Evolutionary conservation across 768 basidiomycete genomes (phyloP).

Genomic region (Exsudoporus frostii): DNA sequence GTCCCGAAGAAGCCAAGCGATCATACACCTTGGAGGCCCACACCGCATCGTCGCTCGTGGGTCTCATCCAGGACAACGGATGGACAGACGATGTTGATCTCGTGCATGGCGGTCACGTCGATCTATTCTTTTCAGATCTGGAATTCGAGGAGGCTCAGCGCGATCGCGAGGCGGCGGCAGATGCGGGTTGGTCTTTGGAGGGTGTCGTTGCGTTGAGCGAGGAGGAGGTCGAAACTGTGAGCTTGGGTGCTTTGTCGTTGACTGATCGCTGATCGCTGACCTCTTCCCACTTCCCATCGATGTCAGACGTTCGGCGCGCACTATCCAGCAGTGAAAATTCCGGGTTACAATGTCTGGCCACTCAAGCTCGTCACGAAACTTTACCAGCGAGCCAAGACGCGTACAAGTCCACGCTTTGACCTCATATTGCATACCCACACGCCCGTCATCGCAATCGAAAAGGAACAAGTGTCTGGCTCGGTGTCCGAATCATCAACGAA

Average conservation of each 20-base stretch:
- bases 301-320: conserved; percentile 34
- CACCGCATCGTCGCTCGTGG: conserved; percentile 46
- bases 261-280: not conserved
- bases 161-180: conserved; percentile 53
- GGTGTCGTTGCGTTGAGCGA: conserved; percentile 45
- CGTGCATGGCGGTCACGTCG: conserved; percentile 52
- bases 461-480: not conserved
- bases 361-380: conserved; percentile 75
- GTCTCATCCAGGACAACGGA: conserved; percentile 43
- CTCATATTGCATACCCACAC: conserved; percentile 71
- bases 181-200: conserved; percentile 48
- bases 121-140: conserved; percentile 45
- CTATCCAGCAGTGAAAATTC: conserved; percentile 50
- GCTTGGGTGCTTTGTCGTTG: not conserved
- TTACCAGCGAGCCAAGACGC: conserved; percentile 42
- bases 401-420: conserved; percentile 30
- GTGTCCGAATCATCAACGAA: not conserved
- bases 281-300: too few relatives aligned
- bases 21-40: conserved; percentile 56
- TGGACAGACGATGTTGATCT: conserved; percentile 57
- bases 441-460: conserved; percentile 51
- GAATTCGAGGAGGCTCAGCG: conserved; percentile 37
- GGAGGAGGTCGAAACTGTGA: conserved; percentile 48
- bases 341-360: conserved; percentile 72
- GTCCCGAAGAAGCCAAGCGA: conserved; percentile 52